Base-by-base conservation (phyloP, 2,329 filamentous ascomycete species). In the Fusarium sacchari region DNA sequence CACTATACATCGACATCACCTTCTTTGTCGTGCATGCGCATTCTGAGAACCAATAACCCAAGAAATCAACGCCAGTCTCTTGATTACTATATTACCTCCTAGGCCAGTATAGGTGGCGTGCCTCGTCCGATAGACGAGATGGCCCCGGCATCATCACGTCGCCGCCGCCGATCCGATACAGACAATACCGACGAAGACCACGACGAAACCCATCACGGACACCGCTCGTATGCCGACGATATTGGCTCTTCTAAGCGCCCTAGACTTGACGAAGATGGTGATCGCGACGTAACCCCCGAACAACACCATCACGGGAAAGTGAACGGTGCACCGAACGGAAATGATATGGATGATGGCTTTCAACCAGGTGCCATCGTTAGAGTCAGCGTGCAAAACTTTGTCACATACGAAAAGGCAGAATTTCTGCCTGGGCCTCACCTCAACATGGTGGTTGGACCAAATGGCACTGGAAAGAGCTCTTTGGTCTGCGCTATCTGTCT, bases 401-500 rank as follows among this genome's bases (percentile, higher is more conserved):
- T 99, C 62, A 99, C 96, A 0, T 99, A 99, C 83, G 95, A 94
- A 56, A 91, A 92, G 60, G 96, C 95, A 62, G 95, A 97, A 74
- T 98, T 98, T 82, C 90, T 92, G 66, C 94, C 95, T 18, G 96
- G 96, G 0, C 96, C 96, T 2, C 96, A 94, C 80, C 83, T 99
- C 79, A 99, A 99, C 81, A 98, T 99, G 96, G 92, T 99, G 60
- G 97, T 99, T 76, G 96, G 96, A 0, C 96, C 96, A n/a, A 99
- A 99, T 79, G 96, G 96, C 39, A 98, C 96, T 1, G 96, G 96
- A 62, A 99, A 99, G 84, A 98, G 96, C 83, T 98, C 96, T 0
- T 87, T 99, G 32, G 96, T 99, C 47, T 99, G 96, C 83, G 96
- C 96, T 49, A 97, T 99, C 75, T 98, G 96, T 79, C 84, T 99